Percentiles rank a stretch among this genome's conserved stretches.
phyloP scores from a whole-genome alignment of 2,329 filamentous ascomycete species.

The Botrytis hyacinthi region DNA sequence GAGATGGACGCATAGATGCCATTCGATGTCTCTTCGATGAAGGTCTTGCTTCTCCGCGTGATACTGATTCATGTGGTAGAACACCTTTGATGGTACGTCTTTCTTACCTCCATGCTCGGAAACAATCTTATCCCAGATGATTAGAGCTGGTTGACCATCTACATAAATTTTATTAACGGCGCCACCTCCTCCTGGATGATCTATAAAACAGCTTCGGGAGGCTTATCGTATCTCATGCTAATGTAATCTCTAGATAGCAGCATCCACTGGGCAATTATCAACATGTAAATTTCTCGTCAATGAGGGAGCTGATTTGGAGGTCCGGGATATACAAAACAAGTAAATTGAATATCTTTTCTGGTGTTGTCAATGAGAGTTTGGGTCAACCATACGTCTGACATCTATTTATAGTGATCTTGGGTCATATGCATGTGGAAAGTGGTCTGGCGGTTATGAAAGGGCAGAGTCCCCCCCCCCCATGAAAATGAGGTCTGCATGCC shows the following conservation, averaged over 20 bases:
- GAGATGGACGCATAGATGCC: not conserved
- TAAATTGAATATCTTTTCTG: not conserved
- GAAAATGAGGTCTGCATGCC: not conserved
- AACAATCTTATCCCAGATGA: not conserved
- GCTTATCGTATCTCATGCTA: not conserved
- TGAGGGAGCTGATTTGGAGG: not conserved
- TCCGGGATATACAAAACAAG: not conserved
- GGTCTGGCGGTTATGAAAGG: fast-evolving
- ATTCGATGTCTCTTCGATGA: not conserved
- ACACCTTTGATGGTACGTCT: not conserved
- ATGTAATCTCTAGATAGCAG: not conserved
- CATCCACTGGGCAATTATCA: not conserved
- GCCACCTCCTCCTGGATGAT: not conserved
- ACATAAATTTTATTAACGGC: not conserved
- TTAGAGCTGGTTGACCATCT: not conserved
- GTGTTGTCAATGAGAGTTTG: not conserved
- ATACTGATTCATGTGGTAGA: not conserved
- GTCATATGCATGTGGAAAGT: not conserved
- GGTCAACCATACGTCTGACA: not conserved
- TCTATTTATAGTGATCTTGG: not conserved
- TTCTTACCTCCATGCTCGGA: not conserved
- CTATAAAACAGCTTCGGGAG: not conserved
- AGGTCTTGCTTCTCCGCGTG: not conserved
- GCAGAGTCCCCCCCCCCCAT: too few species aligned
- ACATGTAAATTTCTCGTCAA: not conserved